Evolutionary conservation across 306 rosid genomes (phyloP), one percentile per base, ranked within the genome.

Genomic region (Calophaca sinica): DNA sequence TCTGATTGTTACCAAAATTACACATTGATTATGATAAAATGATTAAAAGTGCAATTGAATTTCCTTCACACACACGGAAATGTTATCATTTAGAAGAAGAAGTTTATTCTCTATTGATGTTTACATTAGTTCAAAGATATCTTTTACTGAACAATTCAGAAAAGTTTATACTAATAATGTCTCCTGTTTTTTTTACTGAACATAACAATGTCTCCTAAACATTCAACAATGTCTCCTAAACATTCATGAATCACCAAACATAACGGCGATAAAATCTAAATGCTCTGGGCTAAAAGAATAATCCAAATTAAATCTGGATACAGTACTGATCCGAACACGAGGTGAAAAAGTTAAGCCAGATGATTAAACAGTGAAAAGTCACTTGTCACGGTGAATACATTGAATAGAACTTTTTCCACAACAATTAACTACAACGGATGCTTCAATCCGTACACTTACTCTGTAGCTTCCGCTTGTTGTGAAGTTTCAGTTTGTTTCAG

Each of bases 401-500:
- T 13, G 55, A 66, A 69, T 31, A 14, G 50, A 70, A 5, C 3
- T 39, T 71, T 71, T 44, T 49, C 76, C 62, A 74, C 63, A 79
- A 39, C 80, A 77, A 39, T 60, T 41, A 77, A 70, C 75, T 12
- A 74, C 75, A 65, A 35, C 7, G 54, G 35, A 50, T 28, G 75
- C 28, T 65, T 31, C 69, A 49, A 42, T 64, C 71, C 42, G 29
- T 41, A 64, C 72, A 29, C 57, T 84, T 87, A 87, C 46, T 90
- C 92, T 46, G 84, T 72, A 73, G 92, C 75, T 78, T 82, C 91
- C 75, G 46, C 84, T 32, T 85, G 91, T 78, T 81, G 82, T 44
- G 89, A 68, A 79, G 81, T 73, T 79, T 84, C 92, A 32, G 81
- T 55, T 68, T 82, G 91, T 78, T 88, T 87, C 85, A 88, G 82